Base-by-base conservation (phyloP, 2,329 filamentous ascomycete species). In the Coniochaeta ligniaria region DNA sequence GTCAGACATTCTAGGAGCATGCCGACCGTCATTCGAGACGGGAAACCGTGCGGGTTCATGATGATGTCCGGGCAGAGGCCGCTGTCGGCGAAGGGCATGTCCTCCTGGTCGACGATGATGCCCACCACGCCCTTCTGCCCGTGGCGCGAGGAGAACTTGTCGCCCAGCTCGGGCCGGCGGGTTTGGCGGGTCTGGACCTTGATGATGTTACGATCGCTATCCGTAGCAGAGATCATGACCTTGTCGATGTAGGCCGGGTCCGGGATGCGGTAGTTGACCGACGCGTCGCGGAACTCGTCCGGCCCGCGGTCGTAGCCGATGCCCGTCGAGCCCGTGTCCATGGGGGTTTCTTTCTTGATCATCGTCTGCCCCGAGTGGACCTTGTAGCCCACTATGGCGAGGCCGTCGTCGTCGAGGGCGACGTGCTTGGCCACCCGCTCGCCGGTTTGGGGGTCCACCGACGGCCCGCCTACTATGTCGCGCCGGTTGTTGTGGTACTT, bases 21-120 rank as follows among this genome's bases (percentile, higher is more conserved):
- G 35, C 95, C 95, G 64, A 99, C 95, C 59, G 95, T 99, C 95
- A 99, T 99, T 74, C 95, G 95, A 35, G 94, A 98, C 1, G 95
- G 95, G 82, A 99, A 99, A 87, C 95, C 95, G 77, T 99, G 95
- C 0, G 96, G 95, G 79, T 99, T 99, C 95, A 99, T 99, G 84
- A 99, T 99, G 66, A 99, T 97, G 75, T 99, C 95, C 0, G 95
- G 95, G n/a, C 87, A 89, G 66, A 99, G 85, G 2, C 95, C 96
- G 59, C 83, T 80, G 75, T 99, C 95, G 38, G 90, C 90, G 77
- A 99, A 99, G 0, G 95, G 95, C 86, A 99, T 90, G 72, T 99
- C 95, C 71, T 95, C 92, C 76, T 98, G 94, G 64, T 96, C 91
- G 20, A 94, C 92, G 61, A 99, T 97, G 67, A 98, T 94, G 60